phyloP scores from a whole-genome alignment of 345 rosid species.

The Tarenaya hassleriana region DNA sequence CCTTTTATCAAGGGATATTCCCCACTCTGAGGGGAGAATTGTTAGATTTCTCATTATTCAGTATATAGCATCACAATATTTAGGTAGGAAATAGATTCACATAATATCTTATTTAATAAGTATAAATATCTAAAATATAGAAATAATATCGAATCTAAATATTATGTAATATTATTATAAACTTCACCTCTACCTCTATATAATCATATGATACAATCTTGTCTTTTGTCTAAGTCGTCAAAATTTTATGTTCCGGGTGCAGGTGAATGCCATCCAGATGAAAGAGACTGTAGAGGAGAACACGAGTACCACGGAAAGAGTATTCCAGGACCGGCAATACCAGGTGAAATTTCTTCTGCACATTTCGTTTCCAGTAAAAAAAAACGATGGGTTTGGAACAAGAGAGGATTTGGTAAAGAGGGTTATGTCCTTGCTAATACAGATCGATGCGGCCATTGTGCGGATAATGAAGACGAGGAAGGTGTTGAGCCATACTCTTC shows the following conservation, averaged over 20 bases:
- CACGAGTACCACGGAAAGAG: slow-evolving; percentile 94
- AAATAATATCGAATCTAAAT: too few species aligned
- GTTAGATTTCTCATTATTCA: too few species aligned
- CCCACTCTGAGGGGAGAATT: too few species aligned
- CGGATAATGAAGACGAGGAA: slow-evolving; percentile 98
- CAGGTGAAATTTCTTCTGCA: slow-evolving; percentile 49
- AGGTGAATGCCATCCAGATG: slow-evolving; percentile 99
- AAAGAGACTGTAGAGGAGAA: slow-evolving; percentile 99
- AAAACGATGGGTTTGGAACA: background rate
- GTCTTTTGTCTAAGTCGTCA: background rate
- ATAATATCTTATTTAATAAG: too few species aligned
- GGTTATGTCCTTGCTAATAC: slow-evolving; percentile 9
- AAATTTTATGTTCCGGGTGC: slow-evolving; percentile 23
- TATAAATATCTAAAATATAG: too few species aligned
- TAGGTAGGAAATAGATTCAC: too few species aligned
- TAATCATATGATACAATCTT: background rate
- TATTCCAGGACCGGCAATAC: slow-evolving; percentile 96
- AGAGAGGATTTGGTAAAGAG: slow-evolving; percentile 12
- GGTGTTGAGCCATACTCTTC: slow-evolving; percentile 91
- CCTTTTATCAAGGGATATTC: too few species aligned
- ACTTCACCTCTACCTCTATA: too few species aligned
- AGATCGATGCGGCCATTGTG: slow-evolving; percentile 99
- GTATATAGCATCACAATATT: too few species aligned
- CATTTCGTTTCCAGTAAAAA: background rate
- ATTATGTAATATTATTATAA: too few species aligned